phyloP scores from a whole-genome alignment of 148 eudicot genomes.

The Heliamphora exappendiculata region DNA sequence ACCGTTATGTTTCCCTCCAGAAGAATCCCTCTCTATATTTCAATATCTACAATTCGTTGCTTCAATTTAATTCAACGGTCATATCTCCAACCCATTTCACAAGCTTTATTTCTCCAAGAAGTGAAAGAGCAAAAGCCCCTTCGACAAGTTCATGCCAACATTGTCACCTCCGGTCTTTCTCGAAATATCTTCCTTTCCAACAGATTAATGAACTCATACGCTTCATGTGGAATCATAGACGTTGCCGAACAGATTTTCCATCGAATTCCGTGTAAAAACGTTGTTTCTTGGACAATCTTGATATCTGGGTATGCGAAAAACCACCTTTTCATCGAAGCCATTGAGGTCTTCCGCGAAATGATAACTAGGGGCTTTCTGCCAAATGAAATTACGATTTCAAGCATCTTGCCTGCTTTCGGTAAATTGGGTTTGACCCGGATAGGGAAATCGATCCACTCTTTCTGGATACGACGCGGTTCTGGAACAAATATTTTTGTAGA shows the following conservation, averaged over 20 bases:
- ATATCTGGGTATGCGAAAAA: conserved; percentile 39
- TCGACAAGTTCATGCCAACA: conserved; percentile 36
- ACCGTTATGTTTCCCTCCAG: conserved; percentile 14
- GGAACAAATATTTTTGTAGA: conserved; percentile 38
- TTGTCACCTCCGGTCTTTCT: conserved; percentile 30
- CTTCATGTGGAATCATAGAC: conserved; percentile 23
- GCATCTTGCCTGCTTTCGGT: conserved; percentile 37
- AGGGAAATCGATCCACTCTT: conserved; percentile 43
- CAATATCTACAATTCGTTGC: not conserved
- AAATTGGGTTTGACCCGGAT: conserved; percentile 23
- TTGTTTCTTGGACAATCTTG: conserved; percentile 49
- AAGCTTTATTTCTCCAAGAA: conserved; percentile 30
- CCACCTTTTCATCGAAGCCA: conserved; percentile 28
- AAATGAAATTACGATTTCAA: conserved; percentile 39
- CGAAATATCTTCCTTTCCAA: conserved; percentile 30
- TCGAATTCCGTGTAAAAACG: conserved; percentile 30
- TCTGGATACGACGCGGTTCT: conserved; percentile 34
- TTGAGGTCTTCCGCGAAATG: conserved; percentile 32
- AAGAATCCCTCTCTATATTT: not conserved
- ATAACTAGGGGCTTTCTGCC: conserved; percentile 21
- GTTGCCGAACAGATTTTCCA: conserved; percentile 29
- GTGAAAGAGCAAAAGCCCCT: conserved; percentile 21
- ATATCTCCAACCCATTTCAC: not conserved
- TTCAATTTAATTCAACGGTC: not conserved
- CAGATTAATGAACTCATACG: conserved; percentile 36